Conservation (phyloP, 2,329 filamentous ascomycete species). For the Botryotinia convoluta region DNA sequence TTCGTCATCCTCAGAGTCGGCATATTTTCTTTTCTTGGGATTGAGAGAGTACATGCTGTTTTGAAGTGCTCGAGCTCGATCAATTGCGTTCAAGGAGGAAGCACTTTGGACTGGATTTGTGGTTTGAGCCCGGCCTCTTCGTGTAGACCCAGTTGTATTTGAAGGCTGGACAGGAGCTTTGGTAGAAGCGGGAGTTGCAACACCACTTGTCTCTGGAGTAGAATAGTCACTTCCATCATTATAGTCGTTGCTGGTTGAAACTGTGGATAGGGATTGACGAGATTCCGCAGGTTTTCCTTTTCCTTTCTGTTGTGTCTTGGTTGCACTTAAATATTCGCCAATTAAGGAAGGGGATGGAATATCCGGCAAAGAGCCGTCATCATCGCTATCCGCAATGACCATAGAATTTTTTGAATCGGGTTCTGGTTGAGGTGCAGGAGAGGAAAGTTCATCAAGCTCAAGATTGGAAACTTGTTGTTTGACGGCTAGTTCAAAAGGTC, state of each 20-base stretch:
- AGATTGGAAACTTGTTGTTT: constrained; percentile 29
- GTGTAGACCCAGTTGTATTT: constrained; percentile 27
- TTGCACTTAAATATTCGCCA: constrained; percentile 20
- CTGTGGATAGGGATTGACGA: constrained; percentile 42
- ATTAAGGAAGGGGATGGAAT: constrained; percentile 25
- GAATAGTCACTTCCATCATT: constrained; percentile 52
- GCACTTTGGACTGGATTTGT: constrained; percentile 19
- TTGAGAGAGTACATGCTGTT: constrained; percentile 51
- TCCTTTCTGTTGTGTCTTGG: constrained; percentile 7
- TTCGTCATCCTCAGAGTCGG: constrained; percentile 43
- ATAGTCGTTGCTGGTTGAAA: constrained; percentile 40
- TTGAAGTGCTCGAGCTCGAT: constrained; percentile 46
- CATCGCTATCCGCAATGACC: constrained; percentile 16
- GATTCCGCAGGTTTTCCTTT: constrained; percentile 32
- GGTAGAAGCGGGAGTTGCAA: constrained; percentile 48
- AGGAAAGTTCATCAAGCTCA: constrained; percentile 17
- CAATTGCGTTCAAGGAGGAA: constrained; percentile 42
- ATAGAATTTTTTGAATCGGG: neutral
- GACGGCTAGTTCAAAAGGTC: constrained; percentile 25
- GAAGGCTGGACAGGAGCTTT: constrained; percentile 24
- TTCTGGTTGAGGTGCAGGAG: constrained; percentile 9
- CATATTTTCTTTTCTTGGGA: constrained; percentile 45
- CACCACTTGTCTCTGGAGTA: constrained; percentile 60
- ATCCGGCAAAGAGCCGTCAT: constrained; percentile 25
- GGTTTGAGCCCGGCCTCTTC: constrained; percentile 29